A percentile compares a stretch with the other conserved stretches of the same genome.
These are phyloP conservation scores for Setaria viridis DNA, from an alignment of 202 grass and related monocot genomes.

Conservation along the genomic window DNA sequence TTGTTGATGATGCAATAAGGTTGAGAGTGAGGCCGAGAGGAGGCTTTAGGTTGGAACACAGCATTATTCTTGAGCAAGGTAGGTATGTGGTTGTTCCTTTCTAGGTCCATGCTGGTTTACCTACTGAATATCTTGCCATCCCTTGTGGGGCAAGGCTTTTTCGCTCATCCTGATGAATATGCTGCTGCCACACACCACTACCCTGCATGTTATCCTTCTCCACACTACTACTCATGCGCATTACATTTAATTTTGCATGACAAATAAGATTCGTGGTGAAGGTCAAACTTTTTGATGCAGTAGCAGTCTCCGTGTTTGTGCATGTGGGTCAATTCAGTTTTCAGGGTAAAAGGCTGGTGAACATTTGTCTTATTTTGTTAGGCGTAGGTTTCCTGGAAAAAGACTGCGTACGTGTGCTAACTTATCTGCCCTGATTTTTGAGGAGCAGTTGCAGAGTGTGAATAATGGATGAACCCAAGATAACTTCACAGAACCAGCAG, in stretches of 20 bases:
- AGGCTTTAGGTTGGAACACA: constrained; percentile 63
- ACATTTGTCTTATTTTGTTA: background rate
- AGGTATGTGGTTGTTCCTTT: constrained; percentile 81
- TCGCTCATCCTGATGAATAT: constrained; percentile 12
- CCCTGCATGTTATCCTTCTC: background rate
- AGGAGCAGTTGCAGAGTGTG: constrained; percentile 33
- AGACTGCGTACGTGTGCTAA: background rate
- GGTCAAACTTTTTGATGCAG: constrained; percentile 16
- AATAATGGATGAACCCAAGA: background rate
- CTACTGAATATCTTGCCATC: constrained; percentile 77
- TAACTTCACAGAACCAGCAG: background rate
- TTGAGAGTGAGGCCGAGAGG: constrained; percentile 45
- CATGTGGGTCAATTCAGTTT: background rate
- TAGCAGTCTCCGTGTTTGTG: background rate
- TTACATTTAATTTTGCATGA: constrained; percentile 5
- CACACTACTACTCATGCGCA: constrained; percentile 4
- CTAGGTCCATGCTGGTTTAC: constrained; percentile 79
- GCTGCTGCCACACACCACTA: background rate
- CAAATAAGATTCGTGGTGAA: background rate
- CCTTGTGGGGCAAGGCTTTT: constrained; percentile 69
- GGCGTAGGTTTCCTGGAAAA: background rate
- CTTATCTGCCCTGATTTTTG: background rate
- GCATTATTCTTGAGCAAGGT: constrained; percentile 53
- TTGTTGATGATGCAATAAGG: constrained; percentile 54
- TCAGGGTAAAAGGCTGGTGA: background rate